Percentiles rank a stretch among this genome's conserved stretches.
phyloP scores from a whole-genome alignment of 129 eudicot species.

The Tanacetum coccineum region DNA sequence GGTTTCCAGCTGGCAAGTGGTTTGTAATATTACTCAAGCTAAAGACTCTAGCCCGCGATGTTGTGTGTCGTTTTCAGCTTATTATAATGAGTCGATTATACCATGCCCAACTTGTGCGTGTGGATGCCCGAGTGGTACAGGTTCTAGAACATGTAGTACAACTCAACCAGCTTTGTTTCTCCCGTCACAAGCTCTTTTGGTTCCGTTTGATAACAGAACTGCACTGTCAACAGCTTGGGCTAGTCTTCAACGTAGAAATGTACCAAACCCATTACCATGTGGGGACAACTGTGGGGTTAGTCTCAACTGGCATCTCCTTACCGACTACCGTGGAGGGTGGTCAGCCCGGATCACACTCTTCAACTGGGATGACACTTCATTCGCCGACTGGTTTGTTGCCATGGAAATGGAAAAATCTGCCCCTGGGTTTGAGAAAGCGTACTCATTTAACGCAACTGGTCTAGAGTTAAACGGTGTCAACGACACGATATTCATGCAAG shows the following conservation, averaged over 20 bases:
- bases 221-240: constrained; percentile 75
- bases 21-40: constrained; percentile 79
- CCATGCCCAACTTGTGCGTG: constrained; percentile 98
- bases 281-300: constrained; percentile 92
- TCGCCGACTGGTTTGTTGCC: constrained; percentile 89
- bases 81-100: constrained; percentile 71
- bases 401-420: constrained; percentile 63
- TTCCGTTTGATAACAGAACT: constrained; percentile 83
- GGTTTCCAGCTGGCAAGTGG: constrained; percentile 94
- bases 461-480: constrained; percentile 34
- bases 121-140: constrained; percentile 56
- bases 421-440: constrained; percentile 62
- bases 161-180: constrained; percentile 67
- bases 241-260: constrained; percentile 42
- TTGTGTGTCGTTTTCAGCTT: constrained; percentile 93
- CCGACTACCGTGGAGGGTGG: constrained; percentile 88
- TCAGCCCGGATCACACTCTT: constrained; percentile 83
- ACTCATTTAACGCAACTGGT: constrained; percentile 67
- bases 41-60: constrained; percentile 68
- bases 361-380: constrained; percentile 74
- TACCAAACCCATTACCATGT: constrained; percentile 74
- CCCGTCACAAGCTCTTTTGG: constrained; percentile 74
- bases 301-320: constrained; percentile 81
- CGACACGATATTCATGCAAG: constrained; percentile 89
- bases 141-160: constrained; percentile 56